A percentile compares a stretch with the other conserved stretches of the same genome.
phyloP scores from a whole-genome alignment of 441 rosid genomes.

The Eugenia klotzschiana region DNA sequence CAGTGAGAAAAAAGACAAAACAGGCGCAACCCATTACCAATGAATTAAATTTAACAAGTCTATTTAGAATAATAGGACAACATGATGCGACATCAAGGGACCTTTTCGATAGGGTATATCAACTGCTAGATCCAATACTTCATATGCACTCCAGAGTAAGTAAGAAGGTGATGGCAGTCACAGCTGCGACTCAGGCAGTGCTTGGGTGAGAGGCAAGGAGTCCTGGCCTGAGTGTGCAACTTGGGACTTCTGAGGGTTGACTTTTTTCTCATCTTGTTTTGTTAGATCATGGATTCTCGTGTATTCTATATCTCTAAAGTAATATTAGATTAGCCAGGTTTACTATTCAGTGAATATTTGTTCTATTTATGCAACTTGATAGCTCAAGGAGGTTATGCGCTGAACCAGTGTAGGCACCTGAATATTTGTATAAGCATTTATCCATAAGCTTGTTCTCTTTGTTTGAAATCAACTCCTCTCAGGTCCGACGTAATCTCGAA shows the following conservation, averaged over 20 bases:
- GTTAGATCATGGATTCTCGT: neutral
- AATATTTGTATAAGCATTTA: neutral
- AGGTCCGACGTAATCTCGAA: conserved; percentile 95
- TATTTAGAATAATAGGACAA: too few relatives aligned
- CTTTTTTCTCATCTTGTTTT: neutral
- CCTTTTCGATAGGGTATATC: neutral
- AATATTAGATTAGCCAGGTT: neutral
- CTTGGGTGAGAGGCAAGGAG: neutral
- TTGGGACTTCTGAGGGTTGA: neutral
- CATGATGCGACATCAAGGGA: too few relatives aligned
- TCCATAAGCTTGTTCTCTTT: neutral
- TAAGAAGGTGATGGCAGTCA: neutral
- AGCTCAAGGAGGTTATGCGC: neutral
- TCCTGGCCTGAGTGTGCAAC: neutral
- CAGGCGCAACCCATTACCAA: too few relatives aligned
- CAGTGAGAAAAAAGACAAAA: too few relatives aligned
- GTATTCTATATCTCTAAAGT: neutral
- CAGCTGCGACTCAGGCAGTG: neutral
- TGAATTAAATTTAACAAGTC: too few relatives aligned
- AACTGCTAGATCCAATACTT: neutral
- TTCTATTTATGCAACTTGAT: neutral
- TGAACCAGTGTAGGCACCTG: neutral
- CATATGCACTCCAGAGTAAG: neutral
- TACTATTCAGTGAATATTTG: neutral
- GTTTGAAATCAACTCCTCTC: conserved; percentile 11